Conservation (phyloP, 2,329 filamentous ascomycete species). For the Triangularia setosa region DNA sequence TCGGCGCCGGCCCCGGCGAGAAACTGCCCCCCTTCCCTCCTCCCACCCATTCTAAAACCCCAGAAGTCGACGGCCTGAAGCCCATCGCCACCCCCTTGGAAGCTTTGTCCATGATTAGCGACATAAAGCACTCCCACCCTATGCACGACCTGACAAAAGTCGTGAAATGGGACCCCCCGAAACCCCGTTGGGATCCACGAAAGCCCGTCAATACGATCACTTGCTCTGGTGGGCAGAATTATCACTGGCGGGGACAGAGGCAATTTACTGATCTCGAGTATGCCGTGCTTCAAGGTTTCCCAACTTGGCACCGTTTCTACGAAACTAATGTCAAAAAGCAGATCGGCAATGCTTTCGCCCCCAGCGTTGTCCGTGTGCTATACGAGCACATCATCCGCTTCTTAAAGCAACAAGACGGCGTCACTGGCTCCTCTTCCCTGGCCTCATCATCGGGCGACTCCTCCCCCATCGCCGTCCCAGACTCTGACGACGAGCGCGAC, state of each 20-base stretch:
- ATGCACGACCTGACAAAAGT: constrained; percentile 38
- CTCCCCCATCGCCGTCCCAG: not conserved
- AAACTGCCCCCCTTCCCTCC: constrained; percentile 60
- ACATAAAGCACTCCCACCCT: constrained; percentile 9
- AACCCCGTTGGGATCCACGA: constrained; percentile 43
- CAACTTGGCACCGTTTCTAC: constrained; percentile 54
- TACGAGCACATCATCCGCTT: constrained; percentile 47
- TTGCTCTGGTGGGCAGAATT: constrained; percentile 57
- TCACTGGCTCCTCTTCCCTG: constrained; percentile 14
- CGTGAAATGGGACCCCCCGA: constrained; percentile 17
- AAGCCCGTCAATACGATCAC: constrained; percentile 58
- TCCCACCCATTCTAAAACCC: constrained; percentile 51
- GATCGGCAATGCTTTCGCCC: constrained; percentile 77
- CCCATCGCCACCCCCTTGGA: constrained; percentile 44
- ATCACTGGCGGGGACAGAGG: constrained; percentile 61
- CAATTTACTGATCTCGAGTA: constrained; percentile 65
- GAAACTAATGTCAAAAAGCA: constrained; percentile 50
- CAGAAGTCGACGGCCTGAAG: constrained; percentile 32
- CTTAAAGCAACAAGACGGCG: constrained; percentile 42
- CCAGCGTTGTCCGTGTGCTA: constrained; percentile 48
- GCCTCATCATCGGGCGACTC: not conserved
- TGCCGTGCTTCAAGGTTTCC: constrained; percentile 68
- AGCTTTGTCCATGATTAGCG: constrained; percentile 37
- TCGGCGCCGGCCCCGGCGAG: constrained; percentile 66
- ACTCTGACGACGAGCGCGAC: not conserved